A percentile compares a stretch with the other conserved stretches of the same genome.
phyloP scores from a whole-genome alignment of 2,329 filamentous ascomycete genomes.

The Fusarium veterinarium region DNA sequence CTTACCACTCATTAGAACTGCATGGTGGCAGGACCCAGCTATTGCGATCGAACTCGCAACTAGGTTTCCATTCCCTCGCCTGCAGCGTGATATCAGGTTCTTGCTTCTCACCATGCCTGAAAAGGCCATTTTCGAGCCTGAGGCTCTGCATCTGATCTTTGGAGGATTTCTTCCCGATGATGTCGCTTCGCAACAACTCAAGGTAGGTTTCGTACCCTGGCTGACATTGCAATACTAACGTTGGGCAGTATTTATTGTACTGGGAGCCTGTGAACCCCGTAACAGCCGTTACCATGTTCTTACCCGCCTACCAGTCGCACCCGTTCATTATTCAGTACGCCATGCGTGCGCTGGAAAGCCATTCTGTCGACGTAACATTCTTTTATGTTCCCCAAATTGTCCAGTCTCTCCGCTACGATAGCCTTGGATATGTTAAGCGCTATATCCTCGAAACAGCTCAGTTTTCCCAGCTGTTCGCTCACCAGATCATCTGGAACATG shows the following conservation, averaged over 20 bases:
- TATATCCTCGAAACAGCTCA: conserved; percentile 98
- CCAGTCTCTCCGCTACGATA: conserved; percentile 92
- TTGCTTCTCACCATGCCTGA: conserved; percentile 85
- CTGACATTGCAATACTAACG: conserved; percentile 24
- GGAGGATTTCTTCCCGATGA: conserved; percentile 81
- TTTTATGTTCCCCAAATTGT: conserved; percentile 99
- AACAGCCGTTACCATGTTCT: conserved; percentile 91
- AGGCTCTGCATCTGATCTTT: conserved; percentile 85
- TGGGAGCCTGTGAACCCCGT: conserved; percentile 95
- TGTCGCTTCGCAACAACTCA: conserved; percentile 82
- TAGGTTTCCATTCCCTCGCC: conserved; percentile 79
- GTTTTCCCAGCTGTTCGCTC: conserved; percentile 97
- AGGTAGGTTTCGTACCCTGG: conserved; percentile 61
- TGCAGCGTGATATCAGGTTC: conserved; percentile 81
- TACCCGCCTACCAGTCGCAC: conserved; percentile 90
- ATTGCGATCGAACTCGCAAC: conserved; percentile 87
- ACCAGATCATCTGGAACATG: conserved; percentile 99
- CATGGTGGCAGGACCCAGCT: conserved; percentile 87
- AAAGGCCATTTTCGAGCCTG: conserved; percentile 82
- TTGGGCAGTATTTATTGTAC: conserved; percentile 80
- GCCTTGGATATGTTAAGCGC: conserved; percentile 91
- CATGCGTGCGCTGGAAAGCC: conserved; percentile 92
- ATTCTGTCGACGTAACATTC: conserved; percentile 96
- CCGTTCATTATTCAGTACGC: conserved; percentile 96
- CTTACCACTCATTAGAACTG: conserved; percentile 76